phyloP scores from a whole-genome alignment of 257 asterid species.

The Solanum clarkiae region DNA sequence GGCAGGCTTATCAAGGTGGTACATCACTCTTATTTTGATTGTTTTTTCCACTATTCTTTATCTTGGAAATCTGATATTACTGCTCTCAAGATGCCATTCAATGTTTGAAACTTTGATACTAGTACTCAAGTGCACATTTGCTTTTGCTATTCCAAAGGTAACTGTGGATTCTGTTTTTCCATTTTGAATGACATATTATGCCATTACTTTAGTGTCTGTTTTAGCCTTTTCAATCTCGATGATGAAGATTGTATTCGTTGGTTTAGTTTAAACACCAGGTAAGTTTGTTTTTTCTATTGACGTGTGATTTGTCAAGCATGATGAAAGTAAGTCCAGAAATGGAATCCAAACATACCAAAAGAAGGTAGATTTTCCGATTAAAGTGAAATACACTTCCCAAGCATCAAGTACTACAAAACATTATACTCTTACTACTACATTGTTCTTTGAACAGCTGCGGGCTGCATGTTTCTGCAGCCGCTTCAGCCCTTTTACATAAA shows the following conservation, averaged over 20 bases:
- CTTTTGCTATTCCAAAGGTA: too few species aligned
- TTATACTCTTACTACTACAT: not conserved
- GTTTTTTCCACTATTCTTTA: too few species aligned
- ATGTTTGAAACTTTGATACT: too few species aligned
- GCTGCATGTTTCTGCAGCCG: constrained; percentile 69
- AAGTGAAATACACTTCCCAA: not conserved
- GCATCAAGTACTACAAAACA: not conserved
- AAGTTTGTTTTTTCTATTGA: not conserved
- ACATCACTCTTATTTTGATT: too few species aligned
- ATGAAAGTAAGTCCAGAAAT: not conserved
- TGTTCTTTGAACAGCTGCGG: constrained; percentile 47
- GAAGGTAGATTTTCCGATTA: not conserved
- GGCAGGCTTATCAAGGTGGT: too few species aligned
- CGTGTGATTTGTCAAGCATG: not conserved
- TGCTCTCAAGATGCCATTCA: too few species aligned
- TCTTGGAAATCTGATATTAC: too few species aligned
- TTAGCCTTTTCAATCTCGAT: not conserved
- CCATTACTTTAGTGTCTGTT: not conserved
- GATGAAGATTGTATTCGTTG: not conserved
- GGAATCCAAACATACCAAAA: not conserved
- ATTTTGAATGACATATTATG: not conserved
- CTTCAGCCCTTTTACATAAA: constrained; percentile 39
- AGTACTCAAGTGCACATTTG: too few species aligned
- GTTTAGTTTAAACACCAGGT: not conserved
- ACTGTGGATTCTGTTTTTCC: not conserved